phyloP scores from a whole-genome alignment of 495 filamentous ascomycete species.

The Mytilinidion resinicola region DNA sequence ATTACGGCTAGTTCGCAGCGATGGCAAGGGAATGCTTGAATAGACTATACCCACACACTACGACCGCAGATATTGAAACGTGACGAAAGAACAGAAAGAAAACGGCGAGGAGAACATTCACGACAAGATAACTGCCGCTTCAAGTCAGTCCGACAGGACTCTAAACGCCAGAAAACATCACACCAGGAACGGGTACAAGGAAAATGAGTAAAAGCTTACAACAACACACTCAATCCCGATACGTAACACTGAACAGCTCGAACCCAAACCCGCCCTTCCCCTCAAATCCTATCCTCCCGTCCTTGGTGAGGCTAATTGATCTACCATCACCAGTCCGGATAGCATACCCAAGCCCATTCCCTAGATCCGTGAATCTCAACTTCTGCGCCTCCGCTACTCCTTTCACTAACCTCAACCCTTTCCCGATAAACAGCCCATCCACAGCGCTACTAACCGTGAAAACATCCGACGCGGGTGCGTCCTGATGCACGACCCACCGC shows the following conservation, averaged over 20 bases:
- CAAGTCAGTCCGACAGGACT: no score
- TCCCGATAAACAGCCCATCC: conserved; percentile 42
- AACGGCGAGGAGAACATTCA: no score
- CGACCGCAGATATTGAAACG: no score
- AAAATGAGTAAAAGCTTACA: no score
- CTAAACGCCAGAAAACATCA: no score
- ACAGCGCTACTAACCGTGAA: conserved; percentile 47
- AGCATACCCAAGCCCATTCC: conserved; percentile 40
- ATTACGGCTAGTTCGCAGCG: no score
- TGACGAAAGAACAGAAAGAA: no score
- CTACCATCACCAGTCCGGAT: conserved; percentile 3
- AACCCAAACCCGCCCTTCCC: conserved; percentile 3
- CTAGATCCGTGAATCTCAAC: conserved; percentile 40
- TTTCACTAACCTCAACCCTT: conserved; percentile 24
- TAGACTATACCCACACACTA: no score
- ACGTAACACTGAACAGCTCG: conserved; percentile 12
- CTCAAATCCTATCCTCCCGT: neutral
- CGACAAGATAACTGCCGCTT: no score
- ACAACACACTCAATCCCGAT: neutral
- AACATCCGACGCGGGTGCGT: conserved; percentile 35
- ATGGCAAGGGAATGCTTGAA: no score
- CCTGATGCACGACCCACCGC: conserved; percentile 48
- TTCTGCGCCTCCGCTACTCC: conserved; percentile 30
- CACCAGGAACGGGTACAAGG: no score
- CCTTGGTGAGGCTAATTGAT: neutral